These are phyloP conservation scores for Trametes elegans DNA, from an alignment of 768 basidiomycete genomes.

Conservation along the genomic window DNA sequence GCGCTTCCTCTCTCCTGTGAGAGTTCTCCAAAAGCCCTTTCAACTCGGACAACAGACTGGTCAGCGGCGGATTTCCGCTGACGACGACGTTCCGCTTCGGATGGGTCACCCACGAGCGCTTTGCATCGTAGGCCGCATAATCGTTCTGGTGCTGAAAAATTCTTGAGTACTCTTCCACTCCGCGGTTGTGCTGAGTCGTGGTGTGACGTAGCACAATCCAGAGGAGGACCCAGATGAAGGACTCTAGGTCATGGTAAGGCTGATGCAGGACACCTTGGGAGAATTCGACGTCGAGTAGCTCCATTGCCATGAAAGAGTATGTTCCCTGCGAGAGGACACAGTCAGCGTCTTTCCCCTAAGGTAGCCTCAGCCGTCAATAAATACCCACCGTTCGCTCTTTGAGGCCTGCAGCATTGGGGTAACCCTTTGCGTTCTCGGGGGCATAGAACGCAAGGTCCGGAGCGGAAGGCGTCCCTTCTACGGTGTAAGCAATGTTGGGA, in stretches of 20 bases:
- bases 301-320: conserved; percentile 5
- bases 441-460: neutral
- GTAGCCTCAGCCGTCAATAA: neutral
- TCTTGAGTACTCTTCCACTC: too few relatives aligned
- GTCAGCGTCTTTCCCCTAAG: too few relatives aligned
- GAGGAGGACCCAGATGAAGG: conserved; percentile 13
- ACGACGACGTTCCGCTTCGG: too few relatives aligned
- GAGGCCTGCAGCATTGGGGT: neutral
- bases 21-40: too few relatives aligned
- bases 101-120: neutral
- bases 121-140: too few relatives aligned
- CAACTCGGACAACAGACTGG: too few relatives aligned
- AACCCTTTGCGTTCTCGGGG: neutral
- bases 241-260: conserved; percentile 8
- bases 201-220: conserved; percentile 10
- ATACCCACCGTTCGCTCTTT: neutral
- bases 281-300: neutral
- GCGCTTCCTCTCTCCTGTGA: too few relatives aligned
- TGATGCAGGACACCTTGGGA: neutral
- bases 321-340: neutral
- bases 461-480: neutral
- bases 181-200: too few relatives aligned
- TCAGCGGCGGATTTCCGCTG: too few relatives aligned
- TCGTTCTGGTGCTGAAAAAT: too few relatives aligned
- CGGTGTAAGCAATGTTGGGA: neutral